Evolutionary conservation across 2,329 filamentous ascomycete species (phyloP), one percentile per base, ranked within the genome.

Genomic region (Ceratocystis papillata): DNA sequence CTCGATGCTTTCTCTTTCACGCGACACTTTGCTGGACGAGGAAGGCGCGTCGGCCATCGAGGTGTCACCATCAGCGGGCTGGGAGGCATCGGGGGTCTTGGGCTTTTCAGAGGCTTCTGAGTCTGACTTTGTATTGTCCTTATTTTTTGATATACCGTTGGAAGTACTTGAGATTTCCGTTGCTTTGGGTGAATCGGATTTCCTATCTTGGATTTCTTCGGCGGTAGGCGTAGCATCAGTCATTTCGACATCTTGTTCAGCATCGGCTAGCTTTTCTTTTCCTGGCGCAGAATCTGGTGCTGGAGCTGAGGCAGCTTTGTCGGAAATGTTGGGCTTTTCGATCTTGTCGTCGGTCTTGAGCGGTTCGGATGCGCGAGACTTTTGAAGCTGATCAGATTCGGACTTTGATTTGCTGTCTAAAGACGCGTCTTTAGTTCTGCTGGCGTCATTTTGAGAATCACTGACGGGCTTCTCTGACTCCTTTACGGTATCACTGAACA

Each of bases 1-100:
- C 0, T 79, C 78, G 69, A 96, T 90, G 3, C 90, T 86, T 67
- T 96, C 90, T 15, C 92, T 86, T 70, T 87, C 87, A 10, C 90
- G 85, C 1, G 89, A 80, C 12, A 87, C 73, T 76, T 92, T 93
- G 45, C 77, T 76, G 1, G 78, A 77, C 2, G 71, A 55, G 33
- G 75, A 72, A 0, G 81, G 78, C 1, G 77, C 81, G 69, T 85
- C 83, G 64, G 63, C 70, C 30, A 72, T 70, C 8, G 70, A 69
- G n/a, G 69, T 67, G 22, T 70, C 67, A 0, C 70, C 70, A 5
- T 72, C 70, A 30, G 70, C 70, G 1, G 72, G 70, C 46, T 71
- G 69, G n/a, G 72, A 67, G 5, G 66, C 65, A 3, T 63, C 30
- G n/a, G 65, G 62, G 5, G 62, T 30, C 25, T 41, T 28, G 30